Evolutionary conservation across 345 rosid species (phyloP), one percentile per base, ranked within the genome.

Genomic region (Erysimum cheiranthoides): DNA sequence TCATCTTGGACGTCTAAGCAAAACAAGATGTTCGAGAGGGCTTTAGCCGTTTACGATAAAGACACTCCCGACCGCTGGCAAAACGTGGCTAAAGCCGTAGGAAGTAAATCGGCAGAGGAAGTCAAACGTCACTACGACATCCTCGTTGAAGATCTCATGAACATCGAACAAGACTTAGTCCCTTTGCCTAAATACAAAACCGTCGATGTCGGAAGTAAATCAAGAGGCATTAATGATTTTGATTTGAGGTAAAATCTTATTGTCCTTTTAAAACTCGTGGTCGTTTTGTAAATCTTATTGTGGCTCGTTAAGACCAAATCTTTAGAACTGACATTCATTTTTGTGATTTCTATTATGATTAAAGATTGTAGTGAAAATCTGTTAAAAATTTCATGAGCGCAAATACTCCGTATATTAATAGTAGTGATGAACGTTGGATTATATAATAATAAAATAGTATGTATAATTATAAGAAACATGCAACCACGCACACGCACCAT

Each of bases 1-100:
- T 86, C 74, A 18, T 60, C 83, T 2, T 94, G 98, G 98, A 92
- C 95, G 3, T 64, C 86, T 2, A 82, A 67, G 81, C 95, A 94
- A 49, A 90, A 94, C 84, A 90, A 92, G 86, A 78, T 61, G 53
- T 94, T 94, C 47, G 98, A 94, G 80, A 89, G 77, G 78, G 98
- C 98, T 25, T 85, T 94, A 61, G 98, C 96, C 6, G 47, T 85
- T 53, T 86, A 84, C 16, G 96, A 92, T 78, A 83, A 86, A 86
- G 95, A 94, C 71, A 87, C 96, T 9, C 96, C 95, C 4, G 97
- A 92, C 73, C 92, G 98, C 38, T 94, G 98, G 98, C 92, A 92
- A 61, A 92, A 92, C 56, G 88, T 92, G 53, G 96, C 97, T 16
- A 78, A 78, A 73, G 88, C 85, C 27, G 95, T 94, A 6, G 98